These are phyloP conservation scores for Knufia petricola DNA, from an alignment of 2,329 filamentous ascomycete species.

Conservation along the genomic window DNA sequence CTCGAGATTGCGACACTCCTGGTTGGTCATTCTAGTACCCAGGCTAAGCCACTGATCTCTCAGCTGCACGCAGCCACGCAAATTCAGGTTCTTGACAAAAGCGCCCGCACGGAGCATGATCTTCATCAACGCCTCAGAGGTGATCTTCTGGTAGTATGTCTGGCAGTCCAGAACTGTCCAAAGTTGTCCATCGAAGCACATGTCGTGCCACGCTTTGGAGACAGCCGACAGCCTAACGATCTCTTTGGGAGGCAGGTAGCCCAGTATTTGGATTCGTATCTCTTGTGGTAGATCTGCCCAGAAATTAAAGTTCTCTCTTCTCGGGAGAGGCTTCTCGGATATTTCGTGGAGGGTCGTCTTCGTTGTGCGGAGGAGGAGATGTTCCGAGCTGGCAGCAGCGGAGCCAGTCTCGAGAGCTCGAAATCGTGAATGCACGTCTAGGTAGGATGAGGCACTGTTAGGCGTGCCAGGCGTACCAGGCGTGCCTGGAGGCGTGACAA, in stretches of 20 bases:
- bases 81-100: conserved; percentile 82
- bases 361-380: conserved; percentile 48
- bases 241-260: conserved; percentile 67
- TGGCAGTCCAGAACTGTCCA: conserved; percentile 80
- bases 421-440: conserved; percentile 47
- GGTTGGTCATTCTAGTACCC: conserved; percentile 56
- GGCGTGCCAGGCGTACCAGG: conserved; percentile 41
- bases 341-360: conserved; percentile 20
- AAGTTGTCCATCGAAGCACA: conserved; percentile 90
- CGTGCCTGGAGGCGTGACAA: conserved; percentile 48
- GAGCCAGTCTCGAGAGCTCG: conserved; percentile 35
- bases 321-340: conserved; percentile 27
- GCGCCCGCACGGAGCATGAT: conserved; percentile 79
- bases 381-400: conserved; percentile 45
- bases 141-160: conserved; percentile 79
- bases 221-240: conserved; percentile 69
- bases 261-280: conserved; percentile 66
- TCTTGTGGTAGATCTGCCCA: conserved; percentile 78
- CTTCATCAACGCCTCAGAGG: conserved; percentile 69
- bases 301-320: conserved; percentile 49
- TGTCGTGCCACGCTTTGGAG: conserved; percentile 65
- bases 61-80: conserved; percentile 83
- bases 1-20: conserved; percentile 72
- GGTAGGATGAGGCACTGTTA: conserved; percentile 37
- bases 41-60: conserved; percentile 69